Evolutionary conservation across 148 eudicot genomes (phyloP).

Genomic region (Camellia lanceoleosa): DNA sequence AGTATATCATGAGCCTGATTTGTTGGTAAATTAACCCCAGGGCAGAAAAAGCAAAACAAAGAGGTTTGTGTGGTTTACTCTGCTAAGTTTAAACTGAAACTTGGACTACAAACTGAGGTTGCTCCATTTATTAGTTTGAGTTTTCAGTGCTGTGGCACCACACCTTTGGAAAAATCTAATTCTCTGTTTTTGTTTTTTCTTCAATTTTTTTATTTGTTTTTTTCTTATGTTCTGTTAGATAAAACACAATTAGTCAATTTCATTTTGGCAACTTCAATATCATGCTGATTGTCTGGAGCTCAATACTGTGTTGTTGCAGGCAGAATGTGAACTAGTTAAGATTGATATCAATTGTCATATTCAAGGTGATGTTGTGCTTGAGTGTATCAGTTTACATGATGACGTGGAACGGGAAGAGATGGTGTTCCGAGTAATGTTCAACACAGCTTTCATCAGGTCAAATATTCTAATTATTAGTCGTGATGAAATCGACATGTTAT

Average conservation of each 20-base stretch:
- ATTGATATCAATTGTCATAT: constrained; percentile 80
- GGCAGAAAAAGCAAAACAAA: neutral
- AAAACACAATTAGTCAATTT: neutral
- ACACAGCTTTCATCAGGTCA: constrained; percentile 85
- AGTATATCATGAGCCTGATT: neutral
- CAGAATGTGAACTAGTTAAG: constrained; percentile 76
- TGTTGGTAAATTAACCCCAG: neutral
- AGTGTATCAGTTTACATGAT: constrained; percentile 68
- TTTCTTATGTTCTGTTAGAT: neutral
- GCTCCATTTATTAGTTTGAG: neutral
- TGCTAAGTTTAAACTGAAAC: neutral
- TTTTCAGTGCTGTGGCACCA: neutral
- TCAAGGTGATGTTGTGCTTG: constrained; percentile 93
- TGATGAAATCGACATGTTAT: constrained; percentile 73
- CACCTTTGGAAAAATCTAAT: neutral
- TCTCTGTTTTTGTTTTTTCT: neutral
- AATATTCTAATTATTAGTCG: constrained; percentile 79
- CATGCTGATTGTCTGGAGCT: neutral
- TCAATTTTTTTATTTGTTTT: neutral
- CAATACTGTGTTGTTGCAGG: constrained; percentile 43
- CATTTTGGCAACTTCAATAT: neutral
- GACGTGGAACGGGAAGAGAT: constrained; percentile 70
- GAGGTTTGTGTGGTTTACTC: neutral
- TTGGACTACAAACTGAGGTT: neutral
- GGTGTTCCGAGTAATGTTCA: constrained; percentile 90